Conservation (phyloP, 2,329 filamentous ascomycete species). For the Stagonosporopsis tanaceti region DNA sequence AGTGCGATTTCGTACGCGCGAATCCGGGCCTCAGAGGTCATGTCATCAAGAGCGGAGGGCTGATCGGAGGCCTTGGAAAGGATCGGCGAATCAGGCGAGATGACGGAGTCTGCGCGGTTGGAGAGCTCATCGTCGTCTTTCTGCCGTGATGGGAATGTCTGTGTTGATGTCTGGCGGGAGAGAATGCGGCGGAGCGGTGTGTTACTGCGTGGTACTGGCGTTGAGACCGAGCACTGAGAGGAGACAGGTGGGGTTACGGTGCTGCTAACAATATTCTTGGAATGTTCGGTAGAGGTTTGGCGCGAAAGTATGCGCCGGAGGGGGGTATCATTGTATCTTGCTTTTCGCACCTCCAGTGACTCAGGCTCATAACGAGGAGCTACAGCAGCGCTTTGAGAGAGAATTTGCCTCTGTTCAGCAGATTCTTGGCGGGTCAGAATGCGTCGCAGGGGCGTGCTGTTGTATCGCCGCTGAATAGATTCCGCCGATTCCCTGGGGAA, state of each 20-base stretch:
- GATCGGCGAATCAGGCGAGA: neutral
- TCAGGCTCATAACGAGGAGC: neutral
- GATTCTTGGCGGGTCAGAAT: conserved; percentile 3
- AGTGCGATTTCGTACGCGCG: neutral
- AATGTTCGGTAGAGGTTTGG: neutral
- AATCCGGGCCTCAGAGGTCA: neutral
- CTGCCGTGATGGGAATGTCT: neutral
- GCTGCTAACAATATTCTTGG: neutral
- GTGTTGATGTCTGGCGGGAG: neutral
- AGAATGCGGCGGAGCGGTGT: conserved; percentile 15
- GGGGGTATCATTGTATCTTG: conserved; percentile 13
- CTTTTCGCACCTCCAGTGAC: neutral
- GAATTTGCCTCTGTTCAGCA: neutral
- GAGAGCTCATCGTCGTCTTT: neutral
- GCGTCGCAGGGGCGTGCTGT: conserved; percentile 8
- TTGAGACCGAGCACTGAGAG: neutral
- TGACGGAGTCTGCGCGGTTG: conserved; percentile 12
- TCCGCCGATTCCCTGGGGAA: neutral
- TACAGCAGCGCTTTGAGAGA: rapidly evolving
- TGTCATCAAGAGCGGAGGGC: neutral
- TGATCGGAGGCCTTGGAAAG: neutral
- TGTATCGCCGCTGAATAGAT: neutral
- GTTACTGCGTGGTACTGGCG: conserved; percentile 3
- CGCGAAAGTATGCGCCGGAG: conserved; percentile 9
- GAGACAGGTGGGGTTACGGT: neutral